Conservation (phyloP, 176 grass and related monocot species). For the Chrysopogon serrulatus region DNA sequence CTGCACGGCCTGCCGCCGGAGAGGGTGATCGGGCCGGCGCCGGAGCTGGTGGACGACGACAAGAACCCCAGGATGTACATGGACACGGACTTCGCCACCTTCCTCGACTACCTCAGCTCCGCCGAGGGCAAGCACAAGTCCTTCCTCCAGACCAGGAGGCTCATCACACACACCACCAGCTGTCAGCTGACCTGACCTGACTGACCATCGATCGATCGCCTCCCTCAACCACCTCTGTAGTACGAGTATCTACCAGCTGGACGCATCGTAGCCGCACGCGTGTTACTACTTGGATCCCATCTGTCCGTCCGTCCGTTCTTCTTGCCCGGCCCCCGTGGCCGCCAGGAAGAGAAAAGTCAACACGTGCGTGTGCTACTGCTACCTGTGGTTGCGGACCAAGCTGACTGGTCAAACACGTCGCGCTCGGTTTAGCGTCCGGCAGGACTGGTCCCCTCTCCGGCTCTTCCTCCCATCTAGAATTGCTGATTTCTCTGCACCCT, state of each 20-base stretch:
- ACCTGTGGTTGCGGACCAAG: neutral
- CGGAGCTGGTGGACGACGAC: conserved; percentile 37
- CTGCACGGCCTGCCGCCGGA: conserved; percentile 63
- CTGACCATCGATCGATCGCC: too few species aligned
- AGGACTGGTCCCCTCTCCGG: neutral
- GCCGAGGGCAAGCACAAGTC: conserved; percentile 54
- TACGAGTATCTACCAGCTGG: neutral
- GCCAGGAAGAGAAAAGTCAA: neutral
- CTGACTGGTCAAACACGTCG: neutral
- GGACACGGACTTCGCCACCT: conserved; percentile 70
- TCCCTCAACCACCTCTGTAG: neutral
- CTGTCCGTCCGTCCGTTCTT: neutral
- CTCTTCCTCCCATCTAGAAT: too few species aligned
- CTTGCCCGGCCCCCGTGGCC: neutral
- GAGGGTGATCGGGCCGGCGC: conserved; percentile 35
- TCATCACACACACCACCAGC: too few species aligned
- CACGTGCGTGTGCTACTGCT: neutral
- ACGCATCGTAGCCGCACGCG: neutral
- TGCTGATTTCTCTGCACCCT: too few species aligned
- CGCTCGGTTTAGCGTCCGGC: too few species aligned
- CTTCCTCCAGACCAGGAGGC: conserved; percentile 62
- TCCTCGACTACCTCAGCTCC: conserved; percentile 50
- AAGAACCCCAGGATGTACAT: conserved; percentile 36
- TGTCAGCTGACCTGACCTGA: neutral
- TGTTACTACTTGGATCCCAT: neutral